These are phyloP conservation scores for Protomyces pachydermus DNA, from an alignment of 1,139 yeast species.

Conservation along the genomic window DNA sequence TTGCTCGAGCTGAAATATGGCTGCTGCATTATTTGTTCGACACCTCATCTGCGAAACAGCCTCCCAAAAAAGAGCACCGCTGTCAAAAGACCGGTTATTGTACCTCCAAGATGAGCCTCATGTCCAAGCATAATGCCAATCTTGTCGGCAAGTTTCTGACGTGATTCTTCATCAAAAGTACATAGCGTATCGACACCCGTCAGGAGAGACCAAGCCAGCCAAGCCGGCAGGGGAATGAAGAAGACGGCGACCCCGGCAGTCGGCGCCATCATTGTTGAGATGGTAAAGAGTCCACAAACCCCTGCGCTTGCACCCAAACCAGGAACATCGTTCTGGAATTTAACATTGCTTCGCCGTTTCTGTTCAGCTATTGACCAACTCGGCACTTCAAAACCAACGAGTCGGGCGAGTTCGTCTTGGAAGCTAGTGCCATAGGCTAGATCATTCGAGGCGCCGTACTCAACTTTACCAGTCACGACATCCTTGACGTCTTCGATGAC, in stretches of 20 bases:
- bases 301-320: constrained; percentile 23
- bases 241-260: constrained; percentile 9
- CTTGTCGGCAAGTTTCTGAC: constrained; percentile 1
- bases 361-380: constrained; percentile 8
- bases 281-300: constrained; percentile 20
- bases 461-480: neutral
- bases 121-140: constrained; percentile 19
- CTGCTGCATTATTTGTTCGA: neutral
- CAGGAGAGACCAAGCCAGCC: constrained; percentile 24
- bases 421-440: neutral
- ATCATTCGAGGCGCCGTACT: neutral
- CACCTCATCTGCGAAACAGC: constrained; percentile 5
- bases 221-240: constrained; percentile 24
- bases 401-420: neutral
- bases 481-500: neutral
- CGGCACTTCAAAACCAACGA: constrained; percentile 7
- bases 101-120: constrained; percentile 23
- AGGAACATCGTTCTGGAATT: neutral
- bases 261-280: constrained; percentile 6
- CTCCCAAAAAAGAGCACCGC: constrained; percentile 1
- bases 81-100: constrained; percentile 4
- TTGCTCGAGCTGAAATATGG: no score
- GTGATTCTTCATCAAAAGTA: constrained; percentile 4
- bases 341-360: neutral
- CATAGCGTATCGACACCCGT: constrained; percentile 23